These are phyloP conservation scores for Setaria italica DNA, from an alignment of 202 grass and related monocot genomes.

Conservation along the genomic window DNA sequence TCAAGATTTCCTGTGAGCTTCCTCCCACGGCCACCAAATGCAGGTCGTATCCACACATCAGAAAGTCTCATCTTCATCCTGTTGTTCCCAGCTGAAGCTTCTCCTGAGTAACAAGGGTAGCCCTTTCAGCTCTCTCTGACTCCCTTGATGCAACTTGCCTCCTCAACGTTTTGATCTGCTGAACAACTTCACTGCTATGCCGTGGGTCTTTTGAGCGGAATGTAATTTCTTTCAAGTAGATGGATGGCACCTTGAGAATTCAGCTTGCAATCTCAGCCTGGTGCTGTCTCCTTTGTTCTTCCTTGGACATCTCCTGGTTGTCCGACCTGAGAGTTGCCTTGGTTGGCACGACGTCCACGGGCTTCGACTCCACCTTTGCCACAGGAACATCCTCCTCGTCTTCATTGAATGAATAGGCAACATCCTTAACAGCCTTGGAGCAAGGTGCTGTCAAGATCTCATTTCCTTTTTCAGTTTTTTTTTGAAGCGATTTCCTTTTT, in stretches of 20 bases:
- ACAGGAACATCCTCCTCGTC: conserved; percentile 59
- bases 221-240: conserved; percentile 90
- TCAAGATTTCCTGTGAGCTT: conserved; percentile 83
- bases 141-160: conserved; percentile 87
- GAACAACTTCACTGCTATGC: conserved; percentile 94
- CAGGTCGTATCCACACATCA: conserved; percentile 88
- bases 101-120: conserved; percentile 90
- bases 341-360: conserved; percentile 39
- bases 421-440: conserved; percentile 79
- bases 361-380: conserved; percentile 26
- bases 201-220: conserved; percentile 89
- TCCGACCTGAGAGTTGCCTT: conserved; percentile 84
- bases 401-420: conserved; percentile 81
- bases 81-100: conserved; percentile 68
- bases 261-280: conserved; percentile 84
- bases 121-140: conserved; percentile 92
- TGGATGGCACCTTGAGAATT: conserved; percentile 70
- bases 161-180: conserved; percentile 89
- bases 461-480: background rate
- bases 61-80: conserved; percentile 71
- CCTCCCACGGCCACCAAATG: conserved; percentile 83
- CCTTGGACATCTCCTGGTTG: conserved; percentile 90
- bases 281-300: conserved; percentile 82
- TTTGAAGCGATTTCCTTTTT: conserved; percentile 25
- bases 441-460: conserved; percentile 73